Conservation (phyloP, 805 yeast genomes). For the Schwanniomyces polymorphus region DNA sequence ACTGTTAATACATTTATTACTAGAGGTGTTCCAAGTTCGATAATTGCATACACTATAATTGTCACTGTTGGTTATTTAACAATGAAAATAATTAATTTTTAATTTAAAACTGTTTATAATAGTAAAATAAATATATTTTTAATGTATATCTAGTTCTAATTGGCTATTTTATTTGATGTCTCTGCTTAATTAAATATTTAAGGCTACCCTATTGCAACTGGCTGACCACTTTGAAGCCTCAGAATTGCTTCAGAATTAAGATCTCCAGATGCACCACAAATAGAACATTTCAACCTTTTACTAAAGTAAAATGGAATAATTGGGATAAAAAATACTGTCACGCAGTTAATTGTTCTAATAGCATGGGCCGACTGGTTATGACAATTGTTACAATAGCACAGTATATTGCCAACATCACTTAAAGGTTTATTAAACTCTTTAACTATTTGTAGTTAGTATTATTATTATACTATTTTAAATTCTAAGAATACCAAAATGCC, state of each 20-base stretch:
- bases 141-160: neutral
- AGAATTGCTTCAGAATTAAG: slow-evolving; percentile 21
- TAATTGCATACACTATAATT: slow-evolving; percentile 70
- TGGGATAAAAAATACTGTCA: slow-evolving; percentile 56
- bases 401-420: slow-evolving; percentile 26
- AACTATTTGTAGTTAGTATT: slow-evolving; percentile 15
- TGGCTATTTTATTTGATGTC: too few relatives aligned
- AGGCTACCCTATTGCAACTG: slow-evolving; percentile 29
- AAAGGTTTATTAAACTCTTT: slow-evolving; percentile 35
- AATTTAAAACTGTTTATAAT: neutral
- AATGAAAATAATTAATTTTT: slow-evolving; percentile 49
- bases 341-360: slow-evolving; percentile 51
- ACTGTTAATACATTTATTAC: slow-evolving; percentile 84
- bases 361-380: slow-evolving; percentile 57
- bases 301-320: slow-evolving; percentile 53
- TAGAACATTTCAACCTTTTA: slow-evolving; percentile 50
- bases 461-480: neutral
- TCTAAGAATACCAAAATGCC: too few relatives aligned
- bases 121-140: neutral
- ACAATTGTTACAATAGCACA: slow-evolving; percentile 55
- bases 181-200: too few relatives aligned
- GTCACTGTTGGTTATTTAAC: slow-evolving; percentile 78
- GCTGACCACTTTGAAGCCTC: slow-evolving; percentile 30
- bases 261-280: slow-evolving; percentile 46
- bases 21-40: slow-evolving; percentile 86